Evolutionary conservation across 805 yeast species (phyloP), one percentile per base, ranked within the genome.

Genomic region (Schwanniomyces pseudopolymorphus): DNA sequence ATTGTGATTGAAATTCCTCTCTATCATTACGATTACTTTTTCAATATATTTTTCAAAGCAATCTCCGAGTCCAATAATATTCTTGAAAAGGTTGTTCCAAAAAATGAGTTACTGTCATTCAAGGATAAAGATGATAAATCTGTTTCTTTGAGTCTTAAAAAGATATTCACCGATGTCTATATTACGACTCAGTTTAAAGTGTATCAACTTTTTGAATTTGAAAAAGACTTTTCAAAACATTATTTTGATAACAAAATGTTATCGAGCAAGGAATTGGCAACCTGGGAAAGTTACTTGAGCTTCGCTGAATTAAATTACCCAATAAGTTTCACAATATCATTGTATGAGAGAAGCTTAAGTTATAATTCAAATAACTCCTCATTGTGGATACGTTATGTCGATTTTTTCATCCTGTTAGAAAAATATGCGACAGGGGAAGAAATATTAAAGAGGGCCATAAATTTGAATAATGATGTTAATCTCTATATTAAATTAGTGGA

Each of bases 221-320:
- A 84, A 49, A 70, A 70, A 47, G 57, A 60, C 1, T 53, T 81
- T 5, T 51, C 58, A 5, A 49, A 62, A 8, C 74, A 72, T 6
- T 75, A 65, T 50, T 77, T 59, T 52, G 66, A 64, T 22, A 69
- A 73, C 1, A 56, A 63, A 11, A 49, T 58, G 6, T 46, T 68
- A 9, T 58, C 70, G 2, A 58, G 56, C 19, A 75, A 78, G 42
- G 87, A 85, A 52, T 56, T 84, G 17, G 77, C 74, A 16, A 69
- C 66, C 9, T 85, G 96, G 82, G 78, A 74, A 44, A 60, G 69
- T 24, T 89, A 85, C 59, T 55, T 86, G 31, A 75, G 75, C 50
- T 79, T 72, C 46, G 64, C 80, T 31, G 89, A 85, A 52, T 54
- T 62, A 45, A 55, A 62, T 19, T 65, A 58, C 35, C 59, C 67